These are phyloP conservation scores for Ascochyta koolunga DNA, from an alignment of 2,329 filamentous ascomycete genomes.

Conservation along the genomic window DNA sequence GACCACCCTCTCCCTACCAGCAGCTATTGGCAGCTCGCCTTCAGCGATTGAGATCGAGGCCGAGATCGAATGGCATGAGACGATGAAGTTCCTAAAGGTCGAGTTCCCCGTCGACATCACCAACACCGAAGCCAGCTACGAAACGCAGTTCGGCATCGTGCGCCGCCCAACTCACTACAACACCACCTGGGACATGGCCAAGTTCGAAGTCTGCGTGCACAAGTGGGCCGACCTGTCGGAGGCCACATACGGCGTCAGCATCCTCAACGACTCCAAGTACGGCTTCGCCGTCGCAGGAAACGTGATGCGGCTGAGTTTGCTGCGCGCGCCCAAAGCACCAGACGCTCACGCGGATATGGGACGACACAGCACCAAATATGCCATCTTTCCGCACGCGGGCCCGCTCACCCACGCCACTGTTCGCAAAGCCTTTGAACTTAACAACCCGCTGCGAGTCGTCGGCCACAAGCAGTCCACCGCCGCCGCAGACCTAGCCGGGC, in stretches of 20 bases:
- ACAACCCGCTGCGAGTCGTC: slow-evolving; percentile 73
- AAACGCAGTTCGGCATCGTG: slow-evolving; percentile 91
- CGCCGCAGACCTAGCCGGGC: slow-evolving; percentile 13
- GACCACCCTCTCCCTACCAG: slow-evolving; percentile 80
- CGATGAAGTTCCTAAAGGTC: slow-evolving; percentile 97
- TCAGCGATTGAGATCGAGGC: slow-evolving; percentile 78
- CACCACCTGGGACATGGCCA: slow-evolving; percentile 96
- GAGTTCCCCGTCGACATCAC: slow-evolving; percentile 93
- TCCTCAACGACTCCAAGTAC: slow-evolving; percentile 95
- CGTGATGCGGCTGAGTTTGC: slow-evolving; percentile 84
- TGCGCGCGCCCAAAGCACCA: slow-evolving; percentile 88
- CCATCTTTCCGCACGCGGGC: slow-evolving; percentile 84
- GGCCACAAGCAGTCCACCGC: slow-evolving; percentile 42
- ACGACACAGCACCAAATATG: slow-evolving; percentile 83
- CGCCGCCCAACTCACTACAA: slow-evolving; percentile 96
- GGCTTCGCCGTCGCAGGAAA: slow-evolving; percentile 91
- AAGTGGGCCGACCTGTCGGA: slow-evolving; percentile 93
- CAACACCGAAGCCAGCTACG: slow-evolving; percentile 92
- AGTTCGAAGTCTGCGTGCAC: slow-evolving; percentile 96
- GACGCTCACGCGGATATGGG: slow-evolving; percentile 96
- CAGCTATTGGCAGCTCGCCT: slow-evolving; percentile 67
- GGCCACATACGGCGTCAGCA: slow-evolving; percentile 85
- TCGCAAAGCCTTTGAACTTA: slow-evolving; percentile 86
- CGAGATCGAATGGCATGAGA: slow-evolving; percentile 96
- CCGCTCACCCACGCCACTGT: slow-evolving; percentile 74